Conservation (phyloP, 192 early-diverging fungal species). For the Podila minutissima region DNA sequence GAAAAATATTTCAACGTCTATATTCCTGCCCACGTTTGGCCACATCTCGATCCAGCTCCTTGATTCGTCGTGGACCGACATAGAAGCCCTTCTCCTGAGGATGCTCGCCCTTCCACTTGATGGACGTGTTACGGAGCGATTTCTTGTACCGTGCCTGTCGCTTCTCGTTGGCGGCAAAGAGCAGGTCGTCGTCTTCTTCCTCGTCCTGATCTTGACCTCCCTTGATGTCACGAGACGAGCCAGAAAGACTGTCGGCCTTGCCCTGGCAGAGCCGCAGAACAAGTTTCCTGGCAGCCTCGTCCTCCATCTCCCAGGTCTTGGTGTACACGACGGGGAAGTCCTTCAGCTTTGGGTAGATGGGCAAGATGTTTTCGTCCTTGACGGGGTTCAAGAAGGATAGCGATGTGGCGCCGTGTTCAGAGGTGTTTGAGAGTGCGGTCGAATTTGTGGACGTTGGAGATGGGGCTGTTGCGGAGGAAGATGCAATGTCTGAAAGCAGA, state of each 20-base stretch:
- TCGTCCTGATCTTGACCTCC: background rate
- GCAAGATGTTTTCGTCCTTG: constrained; percentile 27
- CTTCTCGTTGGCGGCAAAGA: constrained; percentile 16
- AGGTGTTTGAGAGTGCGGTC: background rate
- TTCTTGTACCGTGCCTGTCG: constrained; percentile 16
- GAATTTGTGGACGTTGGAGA: background rate
- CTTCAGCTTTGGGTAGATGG: constrained; percentile 41
- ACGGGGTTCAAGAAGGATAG: constrained; percentile 12
- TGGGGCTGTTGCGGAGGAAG: background rate
- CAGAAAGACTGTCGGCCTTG: constrained; percentile 8
- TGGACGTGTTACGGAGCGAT: constrained; percentile 32
- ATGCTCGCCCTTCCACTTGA: constrained; percentile 51
- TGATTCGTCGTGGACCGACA: constrained; percentile 21
- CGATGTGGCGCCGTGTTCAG: background rate
- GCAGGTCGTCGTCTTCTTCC: background rate
- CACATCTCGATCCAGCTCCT: constrained; percentile 21
- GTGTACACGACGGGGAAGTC: constrained; percentile 45
- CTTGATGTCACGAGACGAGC: background rate
- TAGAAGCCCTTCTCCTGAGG: constrained; percentile 43
- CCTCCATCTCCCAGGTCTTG: constrained; percentile 47
- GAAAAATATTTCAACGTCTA: background rate
- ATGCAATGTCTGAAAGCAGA: constrained; percentile 28
- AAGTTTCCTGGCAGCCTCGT: constrained; percentile 25
- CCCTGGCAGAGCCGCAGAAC: constrained; percentile 34
- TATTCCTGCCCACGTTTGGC: constrained; percentile 27